Conservation (phyloP, 2,329 filamentous ascomycete species). For the Trichoderma pleuroti region DNA sequence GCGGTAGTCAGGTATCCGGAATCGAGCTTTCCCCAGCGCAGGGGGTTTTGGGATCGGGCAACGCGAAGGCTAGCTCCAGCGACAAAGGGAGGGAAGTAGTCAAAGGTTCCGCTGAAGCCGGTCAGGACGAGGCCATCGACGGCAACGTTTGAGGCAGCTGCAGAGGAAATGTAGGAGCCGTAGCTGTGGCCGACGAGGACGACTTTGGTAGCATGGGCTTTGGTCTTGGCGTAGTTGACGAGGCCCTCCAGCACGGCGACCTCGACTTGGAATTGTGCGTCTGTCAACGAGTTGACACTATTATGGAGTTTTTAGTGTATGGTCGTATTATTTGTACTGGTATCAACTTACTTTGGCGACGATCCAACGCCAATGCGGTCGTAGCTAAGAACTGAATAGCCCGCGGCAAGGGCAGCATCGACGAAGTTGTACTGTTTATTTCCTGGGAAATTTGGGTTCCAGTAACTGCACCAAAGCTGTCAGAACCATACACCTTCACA, state of each 20-base stretch:
- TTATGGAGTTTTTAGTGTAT: background rate
- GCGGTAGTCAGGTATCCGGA: conserved; percentile 7
- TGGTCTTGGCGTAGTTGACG: conserved; percentile 6
- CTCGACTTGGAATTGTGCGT: conserved; percentile 11
- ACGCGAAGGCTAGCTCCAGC: background rate
- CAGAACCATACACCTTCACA: background rate
- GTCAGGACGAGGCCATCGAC: background rate
- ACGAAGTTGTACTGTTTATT: background rate
- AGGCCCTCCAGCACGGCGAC: conserved; percentile 6
- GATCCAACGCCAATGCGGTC: conserved; percentile 7
- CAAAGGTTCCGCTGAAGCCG: conserved; percentile 4
- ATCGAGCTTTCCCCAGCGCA: background rate
- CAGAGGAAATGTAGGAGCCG: conserved; percentile 8
- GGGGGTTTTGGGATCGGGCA: background rate
- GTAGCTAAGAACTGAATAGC: conserved; percentile 10
- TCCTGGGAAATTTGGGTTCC: background rate
- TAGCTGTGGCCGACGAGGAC: conserved; percentile 1
- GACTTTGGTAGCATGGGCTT: background rate
- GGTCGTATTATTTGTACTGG: background rate
- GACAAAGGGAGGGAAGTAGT: background rate
- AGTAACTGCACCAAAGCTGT: background rate
- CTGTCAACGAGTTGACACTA: conserved; percentile 2
- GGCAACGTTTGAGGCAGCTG: background rate
- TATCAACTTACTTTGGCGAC: background rate
- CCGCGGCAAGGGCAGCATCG: background rate